phyloP scores from a whole-genome alignment of 2,329 filamentous ascomycete genomes.

The Calonectria pseudoturangicola region DNA sequence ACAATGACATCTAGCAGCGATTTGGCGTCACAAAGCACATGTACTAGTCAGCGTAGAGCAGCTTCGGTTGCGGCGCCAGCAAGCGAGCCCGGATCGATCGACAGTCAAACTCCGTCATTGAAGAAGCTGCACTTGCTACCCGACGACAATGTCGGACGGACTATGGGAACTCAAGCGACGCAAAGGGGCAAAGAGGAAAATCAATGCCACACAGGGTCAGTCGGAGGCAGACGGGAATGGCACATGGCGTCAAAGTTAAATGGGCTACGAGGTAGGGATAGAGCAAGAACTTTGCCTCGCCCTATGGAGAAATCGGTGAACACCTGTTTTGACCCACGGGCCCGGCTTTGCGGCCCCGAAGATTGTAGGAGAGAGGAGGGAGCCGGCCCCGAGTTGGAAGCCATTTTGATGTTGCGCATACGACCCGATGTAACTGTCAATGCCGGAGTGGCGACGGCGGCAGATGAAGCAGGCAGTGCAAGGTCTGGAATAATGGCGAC shows the following conservation, averaged over 20 bases:
- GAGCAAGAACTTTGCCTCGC: not conserved
- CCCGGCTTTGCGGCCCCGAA: slow-evolving; percentile 27
- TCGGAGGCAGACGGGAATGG: slow-evolving; percentile 26
- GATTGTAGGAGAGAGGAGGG: not conserved
- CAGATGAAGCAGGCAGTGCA: slow-evolving; percentile 37
- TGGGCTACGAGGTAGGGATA: slow-evolving; percentile 22
- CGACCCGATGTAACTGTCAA: slow-evolving; percentile 16
- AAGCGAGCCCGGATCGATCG: slow-evolving; percentile 34
- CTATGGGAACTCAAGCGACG: not conserved
- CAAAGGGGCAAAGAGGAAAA: not conserved
- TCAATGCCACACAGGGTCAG: not conserved
- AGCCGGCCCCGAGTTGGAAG: slow-evolving; percentile 15
- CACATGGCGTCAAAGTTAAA: slow-evolving; percentile 27
- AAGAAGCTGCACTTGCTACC: not conserved
- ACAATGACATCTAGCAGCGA: slow-evolving; percentile 4
- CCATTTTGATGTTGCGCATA: slow-evolving; percentile 3
- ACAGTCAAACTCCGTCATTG: slow-evolving; percentile 28
- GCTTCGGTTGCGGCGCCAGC: not conserved
- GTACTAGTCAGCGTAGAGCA: slow-evolving; percentile 6
- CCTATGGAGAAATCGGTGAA: slow-evolving; percentile 6
- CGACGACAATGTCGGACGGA: not conserved
- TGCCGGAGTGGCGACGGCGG: slow-evolving; percentile 17
- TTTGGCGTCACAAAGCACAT: slow-evolving; percentile 18
- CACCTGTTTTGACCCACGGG: slow-evolving; percentile 11
- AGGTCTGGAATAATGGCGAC: not conserved